These are phyloP conservation scores for Rhizopus arrhizus DNA, from an alignment of 371 early-diverging fungal species.

Conservation along the genomic window DNA sequence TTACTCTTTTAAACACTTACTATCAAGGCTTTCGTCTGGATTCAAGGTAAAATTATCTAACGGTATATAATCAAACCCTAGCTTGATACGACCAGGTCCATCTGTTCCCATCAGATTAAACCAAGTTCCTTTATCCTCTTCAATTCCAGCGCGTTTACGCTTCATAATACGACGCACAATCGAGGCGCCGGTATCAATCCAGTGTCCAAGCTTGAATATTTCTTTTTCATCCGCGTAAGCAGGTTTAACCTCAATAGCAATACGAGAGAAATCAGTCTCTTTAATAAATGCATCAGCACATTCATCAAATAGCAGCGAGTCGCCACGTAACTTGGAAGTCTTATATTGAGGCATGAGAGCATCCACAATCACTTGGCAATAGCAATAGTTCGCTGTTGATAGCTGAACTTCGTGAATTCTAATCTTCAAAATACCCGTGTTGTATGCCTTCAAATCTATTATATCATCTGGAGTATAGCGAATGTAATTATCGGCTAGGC, in stretches of 20 bases:
- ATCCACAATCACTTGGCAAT: constrained; percentile 45
- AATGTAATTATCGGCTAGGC: constrained; percentile 33
- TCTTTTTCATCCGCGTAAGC: constrained; percentile 38
- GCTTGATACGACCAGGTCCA: constrained; percentile 43
- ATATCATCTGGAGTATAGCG: constrained; percentile 51
- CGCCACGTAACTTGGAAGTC: constrained; percentile 44
- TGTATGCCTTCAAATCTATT: constrained; percentile 41
- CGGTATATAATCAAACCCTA: constrained; percentile 58
- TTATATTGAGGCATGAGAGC: constrained; percentile 45
- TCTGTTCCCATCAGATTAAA: constrained; percentile 44
- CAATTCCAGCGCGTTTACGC: constrained; percentile 22
- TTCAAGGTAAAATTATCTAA: constrained; percentile 51
- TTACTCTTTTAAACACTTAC: constrained; percentile 34
- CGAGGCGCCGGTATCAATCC: constrained; percentile 35
- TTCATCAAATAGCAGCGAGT: constrained; percentile 39
- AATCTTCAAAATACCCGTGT: constrained; percentile 44
- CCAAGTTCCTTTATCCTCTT: constrained; percentile 36
- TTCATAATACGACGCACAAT: constrained; percentile 45
- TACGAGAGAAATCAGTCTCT: constrained; percentile 62
- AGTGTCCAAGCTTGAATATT: constrained; percentile 38
- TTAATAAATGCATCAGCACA: constrained; percentile 61
- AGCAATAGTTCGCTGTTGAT: constrained; percentile 25
- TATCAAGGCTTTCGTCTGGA: constrained; percentile 64
- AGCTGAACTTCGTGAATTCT: constrained; percentile 48
- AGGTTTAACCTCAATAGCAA: constrained; percentile 56